These are phyloP conservation scores for Dryas integrifolia DNA, from an alignment of 331 rosid species.

Conservation along the genomic window DNA sequence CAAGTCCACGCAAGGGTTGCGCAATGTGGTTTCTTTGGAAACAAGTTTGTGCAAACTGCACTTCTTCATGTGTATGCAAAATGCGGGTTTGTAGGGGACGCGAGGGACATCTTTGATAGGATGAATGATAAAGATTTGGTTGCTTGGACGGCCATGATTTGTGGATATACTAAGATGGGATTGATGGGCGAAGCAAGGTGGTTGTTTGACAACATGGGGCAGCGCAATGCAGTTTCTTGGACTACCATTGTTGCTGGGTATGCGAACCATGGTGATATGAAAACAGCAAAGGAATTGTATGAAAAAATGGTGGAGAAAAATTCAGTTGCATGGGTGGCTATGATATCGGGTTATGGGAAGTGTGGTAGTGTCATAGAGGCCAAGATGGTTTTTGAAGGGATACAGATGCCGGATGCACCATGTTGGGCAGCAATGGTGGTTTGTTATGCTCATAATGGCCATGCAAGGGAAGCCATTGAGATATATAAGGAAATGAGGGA, in stretches of 20 bases:
- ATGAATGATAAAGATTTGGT: slow-evolving; percentile 59
- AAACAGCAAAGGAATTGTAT: slow-evolving; percentile 51
- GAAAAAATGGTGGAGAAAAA: slow-evolving; percentile 48
- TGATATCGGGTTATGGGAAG: slow-evolving; percentile 73
- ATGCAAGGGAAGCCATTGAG: slow-evolving; percentile 60
- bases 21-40: slow-evolving; percentile 46
- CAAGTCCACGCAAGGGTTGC: slow-evolving; percentile 50
- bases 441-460: slow-evolving; percentile 73
- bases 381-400: slow-evolving; percentile 42
- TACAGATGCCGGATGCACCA: slow-evolving; percentile 31
- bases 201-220: slow-evolving; percentile 62
- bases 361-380: slow-evolving; percentile 50
- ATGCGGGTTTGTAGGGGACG: slow-evolving; percentile 48
- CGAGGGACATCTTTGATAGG: slow-evolving; percentile 48
- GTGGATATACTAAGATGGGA: slow-evolving; percentile 57
- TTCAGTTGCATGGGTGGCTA: slow-evolving; percentile 45
- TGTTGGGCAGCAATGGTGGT: slow-evolving; percentile 72
- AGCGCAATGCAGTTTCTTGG: slow-evolving; percentile 48
- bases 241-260: slow-evolving; percentile 73
- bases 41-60: slow-evolving; percentile 57
- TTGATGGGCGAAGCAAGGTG: slow-evolving; percentile 55
- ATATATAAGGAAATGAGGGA: slow-evolving; percentile 47
- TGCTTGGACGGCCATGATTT: slow-evolving; percentile 72
- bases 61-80: slow-evolving; percentile 66
- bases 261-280: slow-evolving; percentile 61